Base-by-base conservation (phyloP, 768 basidiomycete genomes). In the Mycena galopus region DNA sequence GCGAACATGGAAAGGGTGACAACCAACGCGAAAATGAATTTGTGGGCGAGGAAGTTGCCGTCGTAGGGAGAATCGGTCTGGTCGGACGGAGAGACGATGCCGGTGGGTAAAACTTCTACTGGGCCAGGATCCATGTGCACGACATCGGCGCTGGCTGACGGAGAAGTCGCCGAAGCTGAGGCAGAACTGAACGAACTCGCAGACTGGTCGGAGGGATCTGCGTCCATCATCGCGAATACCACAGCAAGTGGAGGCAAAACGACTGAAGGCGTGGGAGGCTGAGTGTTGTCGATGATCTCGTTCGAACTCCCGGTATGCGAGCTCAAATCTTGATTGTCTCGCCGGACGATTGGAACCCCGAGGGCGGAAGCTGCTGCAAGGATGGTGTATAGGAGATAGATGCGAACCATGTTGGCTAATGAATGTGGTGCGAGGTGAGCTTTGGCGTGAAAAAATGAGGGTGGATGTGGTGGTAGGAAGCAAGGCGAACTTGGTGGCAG, bases 201-300 rank as follows among this genome's bases (percentile, higher is more conserved):
- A 19, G 62, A 33, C 19, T 47, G 53, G 23, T 27, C n/a, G 33
- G 64, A 33, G 32, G 57, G 21, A 11, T 50, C 64, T 42, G 73
- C 27, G 9, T 51, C 67, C 74, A 75, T 72, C 12, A 75, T 50
- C 42, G 71, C 64, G 29, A 75, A 67, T 25, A 75, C 71, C 44
- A 66, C 44, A 9, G 51, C 60, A 42, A 69, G 23, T 3, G 74
- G 74, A 37, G 74, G 71, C 0, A 75, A 47, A 4, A 25, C 53
- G 37, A 69, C 53, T 23, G 21, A 21, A 50, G 53, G 12, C 42
- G 53, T 21, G 21, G 57, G 56, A 16, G 56, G 65, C 9, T 10
- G 70, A 25, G 44, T 37, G 6, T 65, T 30, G 19, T 61, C 68
- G 59, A 35, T 17, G 53, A 64, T 62, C 17, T 30, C 60, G 39